phyloP scores from a whole-genome alignment of 2,329 filamentous ascomycete genomes.

The Hypoxylon sp. region DNA sequence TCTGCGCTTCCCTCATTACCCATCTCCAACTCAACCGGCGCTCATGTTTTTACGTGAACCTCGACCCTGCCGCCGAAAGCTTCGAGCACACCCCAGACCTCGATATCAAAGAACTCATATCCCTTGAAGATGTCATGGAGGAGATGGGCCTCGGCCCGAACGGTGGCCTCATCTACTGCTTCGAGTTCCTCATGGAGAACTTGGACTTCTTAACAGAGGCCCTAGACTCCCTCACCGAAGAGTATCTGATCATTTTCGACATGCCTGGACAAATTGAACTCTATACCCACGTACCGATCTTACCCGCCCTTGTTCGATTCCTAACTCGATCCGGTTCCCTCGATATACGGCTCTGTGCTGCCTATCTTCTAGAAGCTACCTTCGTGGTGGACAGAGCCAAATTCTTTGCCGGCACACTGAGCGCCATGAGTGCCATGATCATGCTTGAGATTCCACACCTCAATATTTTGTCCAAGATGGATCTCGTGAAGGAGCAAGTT shows the following conservation, averaged over 20 bases:
- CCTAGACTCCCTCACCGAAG: slow-evolving; percentile 85
- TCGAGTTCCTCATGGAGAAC: slow-evolving; percentile 82
- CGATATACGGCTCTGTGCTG: slow-evolving; percentile 91
- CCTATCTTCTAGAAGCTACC: slow-evolving; percentile 94
- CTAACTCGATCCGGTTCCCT: slow-evolving; percentile 83
- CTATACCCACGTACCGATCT: slow-evolving; percentile 95
- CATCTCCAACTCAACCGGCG: slow-evolving; percentile 91
- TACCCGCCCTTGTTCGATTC: slow-evolving; percentile 86
- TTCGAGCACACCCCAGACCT: slow-evolving; percentile 89
- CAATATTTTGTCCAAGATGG: slow-evolving; percentile 98
- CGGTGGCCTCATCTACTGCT: slow-evolving; percentile 80
- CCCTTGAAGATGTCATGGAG: slow-evolving; percentile 90
- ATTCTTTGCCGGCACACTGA: slow-evolving; percentile 95
- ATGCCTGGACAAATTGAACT: slow-evolving; percentile 99
- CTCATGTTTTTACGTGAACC: slow-evolving; percentile 98
- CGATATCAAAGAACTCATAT: slow-evolving; percentile 90
- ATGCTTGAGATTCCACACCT: slow-evolving; percentile 98
- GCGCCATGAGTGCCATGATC: slow-evolving; percentile 98
- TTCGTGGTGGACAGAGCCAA: slow-evolving; percentile 97
- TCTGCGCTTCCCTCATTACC: slow-evolving; percentile 93
- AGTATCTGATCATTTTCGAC: slow-evolving; percentile 97
- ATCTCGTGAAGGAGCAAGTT: slow-evolving; percentile 91
- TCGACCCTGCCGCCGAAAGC: slow-evolving; percentile 93
- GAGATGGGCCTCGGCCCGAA: slow-evolving; percentile 76
- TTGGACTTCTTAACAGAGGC: slow-evolving; percentile 80